These are phyloP conservation scores for Fusarium pilosicola DNA, from an alignment of 2,329 filamentous ascomycete genomes.

Conservation along the genomic window DNA sequence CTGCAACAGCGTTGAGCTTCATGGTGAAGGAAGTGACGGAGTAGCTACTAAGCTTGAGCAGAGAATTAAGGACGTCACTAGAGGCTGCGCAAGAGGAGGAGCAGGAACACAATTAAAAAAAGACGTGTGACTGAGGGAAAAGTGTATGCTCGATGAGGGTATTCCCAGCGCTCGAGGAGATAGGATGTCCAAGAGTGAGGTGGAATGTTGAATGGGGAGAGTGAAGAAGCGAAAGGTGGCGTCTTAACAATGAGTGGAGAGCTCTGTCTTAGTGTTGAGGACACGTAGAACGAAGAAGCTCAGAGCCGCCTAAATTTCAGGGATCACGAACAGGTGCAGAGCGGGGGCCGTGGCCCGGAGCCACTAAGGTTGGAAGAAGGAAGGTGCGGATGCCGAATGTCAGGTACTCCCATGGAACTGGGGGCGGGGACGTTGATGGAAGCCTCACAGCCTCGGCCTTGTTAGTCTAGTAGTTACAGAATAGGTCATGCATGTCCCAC, in stretches of 20 bases:
- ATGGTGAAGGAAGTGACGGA: constrained; percentile 71
- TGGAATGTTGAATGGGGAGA: constrained; percentile 39
- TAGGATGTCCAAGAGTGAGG: constrained; percentile 44
- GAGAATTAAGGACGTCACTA: constrained; percentile 30
- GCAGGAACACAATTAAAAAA: constrained; percentile 14
- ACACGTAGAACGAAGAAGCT: constrained; percentile 49
- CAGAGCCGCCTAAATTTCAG: constrained; percentile 42
- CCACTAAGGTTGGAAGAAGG: constrained; percentile 37
- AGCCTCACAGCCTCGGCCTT: constrained; percentile 18
- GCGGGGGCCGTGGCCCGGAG: constrained; percentile 27
- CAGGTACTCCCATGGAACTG: constrained; percentile 24
- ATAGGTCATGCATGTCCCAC: constrained; percentile 17
- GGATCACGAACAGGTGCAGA: constrained; percentile 39
- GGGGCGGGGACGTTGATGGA: constrained; percentile 26
- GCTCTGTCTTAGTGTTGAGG: constrained; percentile 45
- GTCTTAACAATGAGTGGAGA: constrained; percentile 45
- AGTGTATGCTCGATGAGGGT: constrained; percentile 6
- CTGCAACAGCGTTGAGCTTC: constrained; percentile 85
- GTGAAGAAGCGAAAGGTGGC: constrained; percentile 37
- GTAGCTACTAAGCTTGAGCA: constrained; percentile 27
- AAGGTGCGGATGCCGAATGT: constrained; percentile 35
- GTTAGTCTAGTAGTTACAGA: neutral
- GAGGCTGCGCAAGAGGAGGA: constrained; percentile 32
- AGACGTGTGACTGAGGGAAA: constrained; percentile 1
- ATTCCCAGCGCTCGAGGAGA: constrained; percentile 46